Percentiles rank a stretch among this genome's conserved stretches.
Evolutionary conservation across 441 rosid species (phyloP).

Genomic region (Populus trichocarpa): DNA sequence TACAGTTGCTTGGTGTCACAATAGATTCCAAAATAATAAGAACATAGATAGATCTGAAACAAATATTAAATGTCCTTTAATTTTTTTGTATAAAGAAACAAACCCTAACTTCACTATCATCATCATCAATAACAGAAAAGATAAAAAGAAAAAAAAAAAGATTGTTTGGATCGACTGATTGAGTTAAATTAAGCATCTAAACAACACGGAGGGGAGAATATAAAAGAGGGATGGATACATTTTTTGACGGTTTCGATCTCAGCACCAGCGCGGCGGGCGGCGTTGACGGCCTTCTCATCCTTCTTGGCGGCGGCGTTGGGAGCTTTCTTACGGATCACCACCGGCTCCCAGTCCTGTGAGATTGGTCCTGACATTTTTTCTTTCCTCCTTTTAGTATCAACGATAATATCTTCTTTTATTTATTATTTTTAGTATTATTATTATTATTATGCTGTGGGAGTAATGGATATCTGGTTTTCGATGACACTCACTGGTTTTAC

Average conservation of each 20-base stretch:
- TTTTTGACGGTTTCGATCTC: constrained; percentile 60
- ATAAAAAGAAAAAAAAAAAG: too few relatives aligned
- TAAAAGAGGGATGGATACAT: constrained; percentile 18
- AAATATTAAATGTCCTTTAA: too few relatives aligned
- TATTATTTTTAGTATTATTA: too few relatives aligned
- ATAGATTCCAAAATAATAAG: not conserved
- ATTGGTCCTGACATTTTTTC: constrained; percentile 50
- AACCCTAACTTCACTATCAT: not conserved
- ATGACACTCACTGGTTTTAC: too few relatives aligned
- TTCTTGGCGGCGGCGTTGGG: constrained; percentile 36
- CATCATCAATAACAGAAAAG: too few relatives aligned
- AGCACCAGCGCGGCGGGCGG: constrained; percentile 73
- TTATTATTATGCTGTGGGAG: too few relatives aligned
- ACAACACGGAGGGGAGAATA: not conserved
- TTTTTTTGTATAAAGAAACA: too few relatives aligned
- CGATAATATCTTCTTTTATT: not conserved
- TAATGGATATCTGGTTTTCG: too few relatives aligned
- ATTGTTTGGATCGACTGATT: not conserved
- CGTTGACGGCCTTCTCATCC: constrained; percentile 57
- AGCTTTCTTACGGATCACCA: constrained; percentile 64
- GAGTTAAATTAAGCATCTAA: not conserved
- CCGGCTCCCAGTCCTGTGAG: constrained; percentile 76
- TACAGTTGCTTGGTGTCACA: not conserved
- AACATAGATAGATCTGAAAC: not conserved
- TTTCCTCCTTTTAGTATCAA: not conserved